Evolutionary conservation across 768 basidiomycete genomes (phyloP).

Genomic region (Kwoniella newhampshirensis): DNA sequence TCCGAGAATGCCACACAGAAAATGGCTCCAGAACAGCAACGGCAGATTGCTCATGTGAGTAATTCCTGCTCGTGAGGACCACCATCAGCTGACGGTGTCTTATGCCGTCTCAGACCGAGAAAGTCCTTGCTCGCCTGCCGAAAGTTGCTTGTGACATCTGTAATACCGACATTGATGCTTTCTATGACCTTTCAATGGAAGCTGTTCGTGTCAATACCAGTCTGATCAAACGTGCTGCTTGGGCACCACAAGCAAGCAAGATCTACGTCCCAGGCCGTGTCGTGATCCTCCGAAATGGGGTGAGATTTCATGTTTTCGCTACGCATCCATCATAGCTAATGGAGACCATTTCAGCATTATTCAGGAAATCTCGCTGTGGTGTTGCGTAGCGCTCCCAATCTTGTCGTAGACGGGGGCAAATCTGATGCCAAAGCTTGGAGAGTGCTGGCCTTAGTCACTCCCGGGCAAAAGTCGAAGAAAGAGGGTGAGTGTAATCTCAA

Average conservation of each 20-base stretch:
- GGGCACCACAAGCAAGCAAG: conserved; percentile 67
- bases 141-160: conserved; percentile 71
- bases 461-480: conserved; percentile 61
- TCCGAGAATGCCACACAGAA: conserved; percentile 96
- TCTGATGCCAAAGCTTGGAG: conserved; percentile 59
- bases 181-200: conserved; percentile 70
- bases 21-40: conserved; percentile 88
- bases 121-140: conserved; percentile 62
- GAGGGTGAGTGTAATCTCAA: conserved; percentile 56
- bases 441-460: conserved; percentile 70
- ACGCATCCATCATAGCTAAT: not conserved
- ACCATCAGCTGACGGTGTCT: not conserved
- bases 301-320: conserved; percentile 57
- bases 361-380: conserved; percentile 67
- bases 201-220: conserved; percentile 65
- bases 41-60: conserved; percentile 75
- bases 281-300: conserved; percentile 76
- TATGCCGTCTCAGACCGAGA: conserved; percentile 65
- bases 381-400: conserved; percentile 57
- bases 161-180: conserved; percentile 66
- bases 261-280: conserved; percentile 71
- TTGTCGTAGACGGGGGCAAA: conserved; percentile 35
- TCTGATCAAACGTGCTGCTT: conserved; percentile 63
- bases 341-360: conserved; percentile 64
- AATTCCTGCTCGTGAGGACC: not conserved